Conservation (phyloP, 148 eudicot species). For the Chenopodium album region DNA sequence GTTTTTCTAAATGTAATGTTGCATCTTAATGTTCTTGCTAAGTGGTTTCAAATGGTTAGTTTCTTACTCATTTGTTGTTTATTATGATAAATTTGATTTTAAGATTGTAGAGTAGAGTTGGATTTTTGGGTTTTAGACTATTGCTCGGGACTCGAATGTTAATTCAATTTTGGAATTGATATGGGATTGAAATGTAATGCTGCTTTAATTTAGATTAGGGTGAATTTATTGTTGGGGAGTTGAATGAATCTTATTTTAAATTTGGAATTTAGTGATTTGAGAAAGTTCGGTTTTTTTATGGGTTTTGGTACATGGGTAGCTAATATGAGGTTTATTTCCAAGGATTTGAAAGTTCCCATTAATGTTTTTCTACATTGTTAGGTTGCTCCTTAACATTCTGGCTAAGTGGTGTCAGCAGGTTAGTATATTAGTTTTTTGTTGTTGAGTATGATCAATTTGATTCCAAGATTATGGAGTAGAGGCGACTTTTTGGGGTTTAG, state of each 20-base stretch:
- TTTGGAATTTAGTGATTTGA: no score
- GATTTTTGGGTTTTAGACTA: background rate
- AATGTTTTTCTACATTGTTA: slow-evolving; percentile 2
- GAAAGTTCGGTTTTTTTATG: no score
- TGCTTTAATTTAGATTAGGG: background rate
- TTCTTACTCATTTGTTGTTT: background rate
- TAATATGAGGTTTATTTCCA: no score
- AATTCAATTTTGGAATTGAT: background rate
- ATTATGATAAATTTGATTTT: background rate
- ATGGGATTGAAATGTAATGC: background rate
- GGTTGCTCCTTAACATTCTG: slow-evolving; percentile 91
- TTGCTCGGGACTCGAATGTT: background rate
- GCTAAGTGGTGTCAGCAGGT: slow-evolving; percentile 98
- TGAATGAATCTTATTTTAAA: no score
- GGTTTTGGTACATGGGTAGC: no score
- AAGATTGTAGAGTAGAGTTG: background rate
- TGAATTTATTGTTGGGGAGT: background rate
- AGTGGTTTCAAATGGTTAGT: slow-evolving; percentile 87
- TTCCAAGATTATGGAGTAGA: background rate
- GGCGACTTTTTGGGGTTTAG: background rate
- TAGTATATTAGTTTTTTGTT: background rate
- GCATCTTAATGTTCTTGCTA: slow-evolving; percentile 87
- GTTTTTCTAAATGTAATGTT: slow-evolving; percentile 41
- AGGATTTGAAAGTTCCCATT: no score
- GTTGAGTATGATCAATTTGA: background rate